Percentiles rank a stretch among this genome's conserved stretches.
Conservation (phyloP, 495 filamentous ascomycete genomes). For the Penicillium cosmopolitanum region DNA sequence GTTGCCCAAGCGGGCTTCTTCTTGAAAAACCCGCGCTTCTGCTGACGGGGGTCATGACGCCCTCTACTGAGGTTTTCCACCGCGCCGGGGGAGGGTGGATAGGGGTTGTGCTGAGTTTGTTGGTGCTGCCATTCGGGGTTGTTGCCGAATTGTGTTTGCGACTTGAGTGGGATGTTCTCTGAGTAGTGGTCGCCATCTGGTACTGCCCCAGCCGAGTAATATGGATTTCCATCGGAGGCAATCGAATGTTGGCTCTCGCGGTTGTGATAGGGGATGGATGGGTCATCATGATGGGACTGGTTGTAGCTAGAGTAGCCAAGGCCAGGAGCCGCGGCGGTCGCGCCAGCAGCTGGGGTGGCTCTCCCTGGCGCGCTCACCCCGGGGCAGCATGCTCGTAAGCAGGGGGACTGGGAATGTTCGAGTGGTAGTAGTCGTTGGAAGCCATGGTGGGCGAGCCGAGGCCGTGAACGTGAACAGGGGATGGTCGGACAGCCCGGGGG, state of each 20-base stretch:
- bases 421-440: constrained; percentile 79
- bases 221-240: constrained; percentile 36
- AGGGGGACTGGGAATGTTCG: constrained; percentile 44
- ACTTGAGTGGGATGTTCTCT: constrained; percentile 56
- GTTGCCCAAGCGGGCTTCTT: constrained; percentile 79
- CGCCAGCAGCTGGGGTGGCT: constrained; percentile 34
- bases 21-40: constrained; percentile 52
- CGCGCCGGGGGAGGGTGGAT: constrained; percentile 40
- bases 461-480: constrained; percentile 10
- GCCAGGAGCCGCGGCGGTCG: constrained; percentile 30
- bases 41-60: constrained; percentile 29
- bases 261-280: constrained; percentile 38
- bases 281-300: constrained; percentile 32
- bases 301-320: constrained; percentile 34
- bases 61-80: constrained; percentile 15
- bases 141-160: constrained; percentile 37
- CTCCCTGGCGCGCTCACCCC: constrained; percentile 28
- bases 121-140: constrained; percentile 47
- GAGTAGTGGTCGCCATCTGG: constrained; percentile 50
- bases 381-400: constrained; percentile 48
- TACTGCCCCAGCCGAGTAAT: constrained; percentile 35
- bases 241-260: constrained; percentile 49
- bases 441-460: constrained; percentile 63
- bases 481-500: neutral
- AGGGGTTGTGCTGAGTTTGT: constrained; percentile 46